A percentile compares a stretch with the other conserved stretches of the same genome.
These are phyloP conservation scores for Aspergillus chevalieri DNA, from an alignment of 2,329 filamentous ascomycete genomes.

Conservation along the genomic window DNA sequence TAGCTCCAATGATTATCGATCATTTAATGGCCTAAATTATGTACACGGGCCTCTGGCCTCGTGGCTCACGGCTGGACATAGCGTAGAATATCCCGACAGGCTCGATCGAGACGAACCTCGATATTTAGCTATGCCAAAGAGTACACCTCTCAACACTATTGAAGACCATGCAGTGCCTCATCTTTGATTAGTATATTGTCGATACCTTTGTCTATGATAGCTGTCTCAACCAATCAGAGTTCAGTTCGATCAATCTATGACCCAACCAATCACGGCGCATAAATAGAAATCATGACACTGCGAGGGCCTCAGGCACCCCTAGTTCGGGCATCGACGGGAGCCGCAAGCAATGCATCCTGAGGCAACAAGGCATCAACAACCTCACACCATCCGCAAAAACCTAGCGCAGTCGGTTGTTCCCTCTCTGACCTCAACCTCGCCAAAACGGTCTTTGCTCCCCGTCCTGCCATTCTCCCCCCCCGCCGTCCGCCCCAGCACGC, in stretches of 20 bases:
- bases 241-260: neutral
- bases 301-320: conserved; percentile 21
- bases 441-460: conserved; percentile 12
- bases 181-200: neutral
- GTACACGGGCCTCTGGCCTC: too few species aligned
- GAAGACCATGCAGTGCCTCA: too few species aligned
- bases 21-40: too few species aligned
- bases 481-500: conserved; percentile 1
- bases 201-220: neutral
- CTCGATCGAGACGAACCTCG: too few species aligned
- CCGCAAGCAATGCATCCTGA: conserved; percentile 14
- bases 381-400: conserved; percentile 37
- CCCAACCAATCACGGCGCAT: conserved; percentile 20
- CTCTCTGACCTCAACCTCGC: conserved; percentile 18
- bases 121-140: too few species aligned
- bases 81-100: too few species aligned
- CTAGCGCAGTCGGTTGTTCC: conserved; percentile 18
- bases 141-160: too few species aligned
- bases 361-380: conserved; percentile 13
- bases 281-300: conserved; percentile 17
- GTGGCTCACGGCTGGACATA: too few species aligned
- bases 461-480: conserved; percentile 8
- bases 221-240: conserved; percentile 8
- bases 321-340: conserved; percentile 16
- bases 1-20: too few species aligned